Conservation (phyloP, 2,329 filamentous ascomycete genomes). For the Fonsecaea erecta region DNA sequence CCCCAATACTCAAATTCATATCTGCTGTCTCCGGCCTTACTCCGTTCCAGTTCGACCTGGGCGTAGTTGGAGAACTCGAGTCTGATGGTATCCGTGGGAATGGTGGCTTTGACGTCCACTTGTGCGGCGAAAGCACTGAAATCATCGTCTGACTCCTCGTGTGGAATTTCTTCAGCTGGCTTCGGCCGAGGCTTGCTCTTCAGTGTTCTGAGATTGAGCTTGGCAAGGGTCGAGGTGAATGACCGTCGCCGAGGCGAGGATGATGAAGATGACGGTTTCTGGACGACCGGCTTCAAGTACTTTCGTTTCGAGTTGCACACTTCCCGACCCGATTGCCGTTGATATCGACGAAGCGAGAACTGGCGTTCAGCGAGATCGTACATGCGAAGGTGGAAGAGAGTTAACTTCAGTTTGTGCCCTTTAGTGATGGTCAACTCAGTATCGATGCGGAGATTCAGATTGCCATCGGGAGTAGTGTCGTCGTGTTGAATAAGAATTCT, state of each 20-base stretch:
- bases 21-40: conserved; percentile 70
- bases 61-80: conserved; percentile 98
- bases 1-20: conserved; percentile 98
- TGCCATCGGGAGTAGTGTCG: conserved; percentile 85
- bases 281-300: conserved; percentile 55
- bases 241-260: conserved; percentile 54
- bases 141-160: conserved; percentile 43
- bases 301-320: conserved; percentile 83
- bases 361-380: conserved; percentile 83
- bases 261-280: conserved; percentile 19
- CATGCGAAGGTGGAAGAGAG: conserved; percentile 93
- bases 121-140: conserved; percentile 28
- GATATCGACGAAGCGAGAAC: conserved; percentile 90
- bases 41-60: conserved; percentile 73
- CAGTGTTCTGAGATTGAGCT: conserved; percentile 59
- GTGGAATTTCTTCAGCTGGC: conserved; percentile 60
- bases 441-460: conserved; percentile 94
- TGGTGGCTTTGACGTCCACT: conserved; percentile 34
- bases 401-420: conserved; percentile 66
- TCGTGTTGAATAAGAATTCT: conserved; percentile 85
- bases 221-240: conserved; percentile 63
- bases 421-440: conserved; percentile 67
- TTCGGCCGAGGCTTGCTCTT: conserved; percentile 59
- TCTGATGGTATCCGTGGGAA: conserved; percentile 75
- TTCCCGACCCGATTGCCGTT: conserved; percentile 88